Conservation (phyloP, 23 red algal species). For the Gracilaria caudata region DNA sequence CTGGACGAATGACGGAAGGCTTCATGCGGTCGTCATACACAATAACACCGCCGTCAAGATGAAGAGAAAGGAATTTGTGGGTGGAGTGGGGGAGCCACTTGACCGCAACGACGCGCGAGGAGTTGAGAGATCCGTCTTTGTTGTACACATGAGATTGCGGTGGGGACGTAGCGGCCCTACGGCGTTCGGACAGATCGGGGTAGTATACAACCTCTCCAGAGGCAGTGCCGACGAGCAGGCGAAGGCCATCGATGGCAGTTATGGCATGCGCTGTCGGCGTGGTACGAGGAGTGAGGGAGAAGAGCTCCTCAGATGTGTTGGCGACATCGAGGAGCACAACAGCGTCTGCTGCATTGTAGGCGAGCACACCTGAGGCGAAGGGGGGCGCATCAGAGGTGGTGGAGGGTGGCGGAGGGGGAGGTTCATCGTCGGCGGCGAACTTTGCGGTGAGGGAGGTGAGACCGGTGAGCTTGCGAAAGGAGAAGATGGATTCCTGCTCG, state of each 20-base stretch:
- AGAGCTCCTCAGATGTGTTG: conserved; percentile 34
- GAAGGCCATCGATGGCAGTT: conserved; percentile 34
- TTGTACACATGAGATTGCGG: conserved; percentile 57
- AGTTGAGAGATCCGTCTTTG: conserved; percentile 66
- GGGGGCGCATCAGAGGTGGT: conserved; percentile 1
- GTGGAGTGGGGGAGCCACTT: conserved; percentile 65
- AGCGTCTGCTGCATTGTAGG: conserved; percentile 56
- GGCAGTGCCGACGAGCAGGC: conserved; percentile 73
- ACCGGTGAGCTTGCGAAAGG: conserved; percentile 61
- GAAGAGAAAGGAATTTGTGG: conserved; percentile 61
- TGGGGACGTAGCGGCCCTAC: conserved; percentile 10
- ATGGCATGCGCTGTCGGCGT: conserved; percentile 44
- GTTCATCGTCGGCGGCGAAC: conserved; percentile 29
- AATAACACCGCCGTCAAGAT: conserved; percentile 76
- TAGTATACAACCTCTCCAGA: conserved; percentile 82
- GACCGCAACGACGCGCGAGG: conserved; percentile 74
- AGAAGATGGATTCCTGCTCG: conserved; percentile 40
- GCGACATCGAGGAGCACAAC: conserved; percentile 55
- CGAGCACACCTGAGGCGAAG: conserved; percentile 47
- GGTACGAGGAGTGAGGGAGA: conserved; percentile 36
- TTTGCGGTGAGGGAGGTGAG: conserved; percentile 42
- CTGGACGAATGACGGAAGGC: conserved; percentile 27
- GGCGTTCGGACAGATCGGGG: conserved; percentile 51
- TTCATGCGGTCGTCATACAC: conserved; percentile 79
- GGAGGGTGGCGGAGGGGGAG: conserved; percentile 21